A percentile compares a stretch with the other conserved stretches of the same genome.
These are phyloP conservation scores for Dryas integrifolia DNA, from an alignment of 331 rosid species.

Conservation along the genomic window DNA sequence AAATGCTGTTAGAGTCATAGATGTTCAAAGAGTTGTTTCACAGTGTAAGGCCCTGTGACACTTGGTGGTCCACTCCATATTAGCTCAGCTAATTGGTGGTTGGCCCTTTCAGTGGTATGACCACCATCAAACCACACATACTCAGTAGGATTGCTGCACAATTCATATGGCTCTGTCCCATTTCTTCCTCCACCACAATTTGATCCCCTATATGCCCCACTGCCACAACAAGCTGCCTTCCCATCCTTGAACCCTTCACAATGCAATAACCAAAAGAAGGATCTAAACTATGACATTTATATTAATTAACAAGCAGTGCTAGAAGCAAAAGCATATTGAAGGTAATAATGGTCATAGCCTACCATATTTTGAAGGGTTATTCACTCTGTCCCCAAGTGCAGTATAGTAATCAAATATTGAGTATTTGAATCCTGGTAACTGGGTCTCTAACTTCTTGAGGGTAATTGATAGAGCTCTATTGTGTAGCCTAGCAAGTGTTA, in stretches of 20 bases:
- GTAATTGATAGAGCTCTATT: not conserved
- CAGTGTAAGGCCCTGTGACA: conserved; percentile 29
- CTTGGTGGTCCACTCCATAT: conserved; percentile 44
- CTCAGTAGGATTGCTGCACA: conserved; percentile 38
- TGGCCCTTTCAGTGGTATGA: conserved; percentile 40
- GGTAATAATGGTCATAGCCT: not conserved
- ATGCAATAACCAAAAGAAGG: too few relatives aligned
- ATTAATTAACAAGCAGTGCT: too few relatives aligned
- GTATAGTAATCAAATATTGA: conserved; percentile 8
- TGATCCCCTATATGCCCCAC: conserved; percentile 17
- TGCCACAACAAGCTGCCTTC: conserved; percentile 25
- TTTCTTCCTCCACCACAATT: not conserved
- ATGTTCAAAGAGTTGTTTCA: conserved; percentile 24
- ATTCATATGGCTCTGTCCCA: conserved; percentile 8
- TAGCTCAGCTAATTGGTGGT: conserved; percentile 28
- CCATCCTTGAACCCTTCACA: not conserved
- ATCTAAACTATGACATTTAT: too few relatives aligned
- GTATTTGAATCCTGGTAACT: conserved; percentile 11
- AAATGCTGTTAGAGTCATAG: not conserved
- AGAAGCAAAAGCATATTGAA: too few relatives aligned
- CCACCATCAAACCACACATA: conserved; percentile 41
- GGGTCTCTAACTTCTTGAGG: conserved; percentile 6
- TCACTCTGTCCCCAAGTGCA: conserved; percentile 2
- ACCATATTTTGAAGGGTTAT: conserved; percentile 16
- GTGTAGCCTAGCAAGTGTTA: not conserved